These are phyloP conservation scores for Penicillium vulpinum DNA, from an alignment of 2,329 filamentous ascomycete species.

Conservation along the genomic window DNA sequence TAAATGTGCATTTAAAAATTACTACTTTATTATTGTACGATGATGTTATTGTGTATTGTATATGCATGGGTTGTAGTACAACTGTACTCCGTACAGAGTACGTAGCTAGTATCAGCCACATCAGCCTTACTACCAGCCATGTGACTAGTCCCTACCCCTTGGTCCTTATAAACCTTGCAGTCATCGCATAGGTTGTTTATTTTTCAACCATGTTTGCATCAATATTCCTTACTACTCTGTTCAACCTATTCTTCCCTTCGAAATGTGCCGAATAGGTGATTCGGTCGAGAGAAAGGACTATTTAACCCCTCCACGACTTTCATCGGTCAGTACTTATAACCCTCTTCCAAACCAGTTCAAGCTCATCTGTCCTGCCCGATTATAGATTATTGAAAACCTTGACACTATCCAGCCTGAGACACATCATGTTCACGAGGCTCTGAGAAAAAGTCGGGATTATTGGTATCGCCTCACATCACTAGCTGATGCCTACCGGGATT, in stretches of 20 bases:
- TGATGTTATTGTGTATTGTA: too few species aligned
- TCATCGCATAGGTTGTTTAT: too few species aligned
- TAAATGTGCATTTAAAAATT: too few species aligned
- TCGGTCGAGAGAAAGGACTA: background rate
- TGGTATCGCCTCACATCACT: slow-evolving; percentile 14
- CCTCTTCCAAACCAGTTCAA: background rate
- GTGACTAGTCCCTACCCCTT: too few species aligned
- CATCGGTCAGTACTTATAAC: background rate
- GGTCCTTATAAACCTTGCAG: too few species aligned
- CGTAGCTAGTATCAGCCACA: too few species aligned
- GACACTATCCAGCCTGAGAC: background rate
- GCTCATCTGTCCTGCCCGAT: background rate
- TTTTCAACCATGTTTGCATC: too few species aligned
- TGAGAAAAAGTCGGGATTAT: slow-evolving; percentile 14
- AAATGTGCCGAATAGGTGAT: background rate
- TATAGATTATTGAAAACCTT: background rate
- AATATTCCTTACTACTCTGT: background rate
- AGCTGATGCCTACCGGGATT: background rate
- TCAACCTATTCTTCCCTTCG: background rate
- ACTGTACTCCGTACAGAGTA: too few species aligned
- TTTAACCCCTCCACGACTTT: background rate
- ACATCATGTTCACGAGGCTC: background rate
- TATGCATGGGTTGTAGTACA: too few species aligned
- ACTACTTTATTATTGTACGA: too few species aligned
- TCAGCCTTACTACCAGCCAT: too few species aligned